phyloP scores from a whole-genome alignment of 768 basidiomycete genomes.

The Pisolithus orientalis region DNA sequence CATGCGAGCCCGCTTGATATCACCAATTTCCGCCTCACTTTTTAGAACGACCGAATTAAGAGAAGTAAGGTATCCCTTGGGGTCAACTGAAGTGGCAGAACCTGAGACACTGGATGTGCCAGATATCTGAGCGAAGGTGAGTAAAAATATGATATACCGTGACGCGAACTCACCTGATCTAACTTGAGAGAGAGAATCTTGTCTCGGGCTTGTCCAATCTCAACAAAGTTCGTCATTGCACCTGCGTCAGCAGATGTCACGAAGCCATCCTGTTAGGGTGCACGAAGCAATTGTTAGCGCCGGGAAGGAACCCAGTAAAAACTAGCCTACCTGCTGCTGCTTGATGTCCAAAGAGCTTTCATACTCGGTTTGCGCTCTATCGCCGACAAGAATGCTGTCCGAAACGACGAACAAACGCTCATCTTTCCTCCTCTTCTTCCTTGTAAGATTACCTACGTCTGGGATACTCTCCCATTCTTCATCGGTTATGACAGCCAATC shows the following conservation, averaged over 20 bases:
- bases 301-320: background rate
- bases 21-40: slow-evolving; percentile 93
- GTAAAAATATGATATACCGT: background rate
- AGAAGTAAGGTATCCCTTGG: slow-evolving; percentile 96
- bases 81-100: slow-evolving; percentile 83
- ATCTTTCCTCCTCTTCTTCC: slow-evolving; percentile 83
- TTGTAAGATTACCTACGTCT: slow-evolving; percentile 92
- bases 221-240: slow-evolving; percentile 86
- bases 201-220: slow-evolving; percentile 95
- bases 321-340: slow-evolving; percentile 60
- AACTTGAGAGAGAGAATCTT: slow-evolving; percentile 90
- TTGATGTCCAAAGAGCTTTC: slow-evolving; percentile 69
- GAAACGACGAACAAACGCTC: slow-evolving; percentile 87
- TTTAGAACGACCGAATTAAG: slow-evolving; percentile 89
- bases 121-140: slow-evolving; percentile 44
- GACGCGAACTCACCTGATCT: slow-evolving; percentile 59
- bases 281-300: background rate
- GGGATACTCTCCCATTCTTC: slow-evolving; percentile 93
- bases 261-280: slow-evolving; percentile 48
- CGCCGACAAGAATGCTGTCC: slow-evolving; percentile 88
- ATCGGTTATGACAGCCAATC: slow-evolving; percentile 79
- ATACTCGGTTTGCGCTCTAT: slow-evolving; percentile 66
- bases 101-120: slow-evolving; percentile 67
- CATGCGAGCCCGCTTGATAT: slow-evolving; percentile 96
- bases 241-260: slow-evolving; percentile 79